Conservation (phyloP, 139 green algal genomes). For the Asterochloris erici region DNA sequence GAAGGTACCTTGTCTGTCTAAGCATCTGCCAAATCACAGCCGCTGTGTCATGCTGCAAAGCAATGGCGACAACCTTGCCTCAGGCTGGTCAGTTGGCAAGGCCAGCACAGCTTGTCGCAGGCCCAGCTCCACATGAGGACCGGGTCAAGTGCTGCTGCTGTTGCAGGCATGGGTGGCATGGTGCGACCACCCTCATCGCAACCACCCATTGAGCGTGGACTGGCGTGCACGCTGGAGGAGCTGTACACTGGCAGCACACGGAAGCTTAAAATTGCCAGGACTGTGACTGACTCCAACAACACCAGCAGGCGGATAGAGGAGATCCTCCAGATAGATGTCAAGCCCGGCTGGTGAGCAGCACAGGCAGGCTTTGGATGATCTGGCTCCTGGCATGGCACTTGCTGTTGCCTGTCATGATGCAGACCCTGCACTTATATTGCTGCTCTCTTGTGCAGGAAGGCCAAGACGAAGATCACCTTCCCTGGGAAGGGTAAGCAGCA, state of each 20-base stretch:
- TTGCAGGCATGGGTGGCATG: slow-evolving; percentile 33
- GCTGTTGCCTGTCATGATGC: too few species aligned
- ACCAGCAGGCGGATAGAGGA: slow-evolving; percentile 51
- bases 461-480: slow-evolving; percentile 93
- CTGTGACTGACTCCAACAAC: slow-evolving; percentile 24
- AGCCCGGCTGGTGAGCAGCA: slow-evolving; percentile 73
- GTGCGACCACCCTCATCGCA: slow-evolving; percentile 37
- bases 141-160: neutral
- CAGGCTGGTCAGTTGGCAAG: too few species aligned
- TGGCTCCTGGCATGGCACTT: too few species aligned
- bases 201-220: slow-evolving; percentile 46
- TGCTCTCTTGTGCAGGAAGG: slow-evolving; percentile 50
- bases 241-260: slow-evolving; percentile 71
- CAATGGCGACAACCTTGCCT: too few species aligned
- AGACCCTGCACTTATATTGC: too few species aligned
- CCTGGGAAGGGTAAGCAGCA: slow-evolving; percentile 59
- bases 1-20: too few species aligned
- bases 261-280: slow-evolving; percentile 46
- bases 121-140: neutral
- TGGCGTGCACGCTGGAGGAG: slow-evolving; percentile 75
- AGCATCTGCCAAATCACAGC: too few species aligned
- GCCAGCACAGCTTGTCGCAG: too few species aligned
- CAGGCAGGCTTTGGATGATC: too few species aligned
- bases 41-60: too few species aligned
- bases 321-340: slow-evolving; percentile 85